phyloP scores from a whole-genome alignment of 2,329 filamentous ascomycete species.

The Aureobasidium sp. region DNA sequence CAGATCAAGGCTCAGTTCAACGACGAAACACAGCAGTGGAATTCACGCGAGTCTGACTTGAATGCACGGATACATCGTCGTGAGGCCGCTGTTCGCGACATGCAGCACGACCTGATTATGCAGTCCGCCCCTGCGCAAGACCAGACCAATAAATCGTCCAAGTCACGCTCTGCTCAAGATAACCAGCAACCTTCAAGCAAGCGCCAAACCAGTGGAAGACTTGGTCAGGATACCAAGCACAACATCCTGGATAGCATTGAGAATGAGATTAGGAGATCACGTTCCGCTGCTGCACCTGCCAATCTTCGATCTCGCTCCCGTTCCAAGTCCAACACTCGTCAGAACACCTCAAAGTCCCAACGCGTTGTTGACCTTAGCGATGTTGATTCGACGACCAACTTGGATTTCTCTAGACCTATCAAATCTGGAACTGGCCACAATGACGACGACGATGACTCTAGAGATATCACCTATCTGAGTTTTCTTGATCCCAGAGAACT shows the following conservation, averaged over 20 bases:
- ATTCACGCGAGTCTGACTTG: constrained; percentile 14
- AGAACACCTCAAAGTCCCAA: neutral
- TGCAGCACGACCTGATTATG: neutral
- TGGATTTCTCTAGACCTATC: constrained; percentile 15
- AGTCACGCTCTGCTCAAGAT: neutral
- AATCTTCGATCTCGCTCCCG: constrained; percentile 15
- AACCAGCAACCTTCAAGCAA: neutral
- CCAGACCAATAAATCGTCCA: neutral
- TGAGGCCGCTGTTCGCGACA: constrained; percentile 7
- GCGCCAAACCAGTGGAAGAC: neutral
- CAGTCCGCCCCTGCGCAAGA: neutral
- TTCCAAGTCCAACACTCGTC: constrained; percentile 18
- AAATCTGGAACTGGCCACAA: constrained; percentile 17
- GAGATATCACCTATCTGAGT: constrained; percentile 47
- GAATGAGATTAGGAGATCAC: constrained; percentile 23
- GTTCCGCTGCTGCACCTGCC: constrained; percentile 15
- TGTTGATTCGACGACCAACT: constrained; percentile 19
- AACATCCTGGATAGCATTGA: constrained; percentile 22
- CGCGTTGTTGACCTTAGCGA: constrained; percentile 18
- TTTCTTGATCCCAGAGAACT: constrained; percentile 46
- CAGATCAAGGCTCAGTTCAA: constrained; percentile 44
- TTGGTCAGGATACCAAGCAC: constrained; percentile 16
- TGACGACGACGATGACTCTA: constrained; percentile 19
- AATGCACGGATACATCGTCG: constrained; percentile 6
- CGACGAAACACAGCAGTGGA: constrained; percentile 22